These are phyloP conservation scores for Amanita rubescens DNA, from an alignment of 768 basidiomycete species.

Conservation along the genomic window DNA sequence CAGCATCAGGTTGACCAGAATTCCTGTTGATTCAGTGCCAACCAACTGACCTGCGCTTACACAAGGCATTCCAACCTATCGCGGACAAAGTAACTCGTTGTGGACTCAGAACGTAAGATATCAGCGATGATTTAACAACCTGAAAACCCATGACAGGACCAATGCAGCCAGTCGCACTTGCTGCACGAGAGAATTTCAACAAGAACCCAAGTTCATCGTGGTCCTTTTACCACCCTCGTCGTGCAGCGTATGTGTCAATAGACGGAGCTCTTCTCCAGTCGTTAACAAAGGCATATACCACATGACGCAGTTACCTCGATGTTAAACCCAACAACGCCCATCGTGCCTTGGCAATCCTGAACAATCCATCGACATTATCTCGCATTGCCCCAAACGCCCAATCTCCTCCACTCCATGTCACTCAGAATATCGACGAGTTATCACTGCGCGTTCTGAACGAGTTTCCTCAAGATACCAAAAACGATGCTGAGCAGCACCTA, in stretches of 20 bases:
- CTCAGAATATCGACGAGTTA: slow-evolving; percentile 59
- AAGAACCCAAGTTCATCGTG: slow-evolving; percentile 43
- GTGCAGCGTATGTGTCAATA: slow-evolving; percentile 47
- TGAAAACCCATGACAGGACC: slow-evolving; percentile 26
- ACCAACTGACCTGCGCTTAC: background rate
- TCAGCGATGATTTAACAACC: slow-evolving; percentile 30
- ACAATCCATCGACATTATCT: slow-evolving; percentile 29
- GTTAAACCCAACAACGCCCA: slow-evolving; percentile 54
- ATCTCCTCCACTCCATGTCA: slow-evolving; percentile 38
- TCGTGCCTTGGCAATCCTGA: slow-evolving; percentile 37
- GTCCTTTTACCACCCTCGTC: slow-evolving; percentile 63
- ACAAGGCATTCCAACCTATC: slow-evolving; percentile 10
- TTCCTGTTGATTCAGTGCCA: background rate
- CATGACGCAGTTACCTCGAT: slow-evolving; percentile 31
- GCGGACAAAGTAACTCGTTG: background rate
- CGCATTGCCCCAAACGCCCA: slow-evolving; percentile 33
- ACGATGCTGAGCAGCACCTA: slow-evolving; percentile 16
- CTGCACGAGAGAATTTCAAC: slow-evolving; percentile 43
- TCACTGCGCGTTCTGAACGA: slow-evolving; percentile 25
- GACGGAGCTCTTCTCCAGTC: background rate
- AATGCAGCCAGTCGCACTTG: slow-evolving; percentile 39
- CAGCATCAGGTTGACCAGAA: slow-evolving; percentile 41
- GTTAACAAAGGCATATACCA: slow-evolving; percentile 10
- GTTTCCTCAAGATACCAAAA: slow-evolving; percentile 19
- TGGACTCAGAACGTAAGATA: slow-evolving; percentile 4